Evolutionary conservation across 1,284 basidiomycete genomes (phyloP), one percentile per base, ranked within the genome.

Genomic region (Trichosporon inkin): DNA sequence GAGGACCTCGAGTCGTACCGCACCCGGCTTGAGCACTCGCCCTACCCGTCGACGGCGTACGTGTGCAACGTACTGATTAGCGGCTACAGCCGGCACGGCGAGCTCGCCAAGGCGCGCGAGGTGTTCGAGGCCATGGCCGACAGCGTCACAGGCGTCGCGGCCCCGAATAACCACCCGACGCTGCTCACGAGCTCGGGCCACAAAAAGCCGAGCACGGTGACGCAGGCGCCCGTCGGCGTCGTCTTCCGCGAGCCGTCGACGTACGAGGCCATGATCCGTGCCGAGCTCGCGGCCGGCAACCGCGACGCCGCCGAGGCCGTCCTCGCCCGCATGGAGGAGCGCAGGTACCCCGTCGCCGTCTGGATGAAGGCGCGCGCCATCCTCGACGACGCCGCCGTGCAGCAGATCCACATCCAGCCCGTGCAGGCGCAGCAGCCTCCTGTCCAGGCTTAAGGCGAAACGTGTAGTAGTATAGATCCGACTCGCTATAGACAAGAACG

Each of bases 31-130:
- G 77, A 78, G 39, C 70, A 78, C 0, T 81, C 83, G 2, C 85
- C 86, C 34, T 84, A 94, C 8, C 88, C 89, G 68, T 88, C 92
- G 83, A 99, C 95, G 0, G 95, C 96, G 0, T 99, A 99, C 77
- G 90, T 98, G 64, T 89, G 89, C 47, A 99, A 99, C 78, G 82
- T 90, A 63, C 80, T 97, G 68, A 98, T 99, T 80, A 88, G 88
- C 73, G 91, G 89, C 1, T 90, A 93, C 71, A 87, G 93, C 0
- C 82, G 85, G 28, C 83, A 83, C 7, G 87, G 88, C 6, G 81
- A 88, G 51, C 81, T 96, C 56, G 85, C 85, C 28, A 80, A 83
- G 47, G 86, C 93, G 0, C 82, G 93, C 36, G 78, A 77, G 32
- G 79, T 96, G 52, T 99, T 99, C 74, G 91, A 94, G 75, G 79